Evolutionary conservation across 2,329 filamentous ascomycete genomes (phyloP), one percentile per base, ranked within the genome.

Genomic region (Laburnicola sp.): DNA sequence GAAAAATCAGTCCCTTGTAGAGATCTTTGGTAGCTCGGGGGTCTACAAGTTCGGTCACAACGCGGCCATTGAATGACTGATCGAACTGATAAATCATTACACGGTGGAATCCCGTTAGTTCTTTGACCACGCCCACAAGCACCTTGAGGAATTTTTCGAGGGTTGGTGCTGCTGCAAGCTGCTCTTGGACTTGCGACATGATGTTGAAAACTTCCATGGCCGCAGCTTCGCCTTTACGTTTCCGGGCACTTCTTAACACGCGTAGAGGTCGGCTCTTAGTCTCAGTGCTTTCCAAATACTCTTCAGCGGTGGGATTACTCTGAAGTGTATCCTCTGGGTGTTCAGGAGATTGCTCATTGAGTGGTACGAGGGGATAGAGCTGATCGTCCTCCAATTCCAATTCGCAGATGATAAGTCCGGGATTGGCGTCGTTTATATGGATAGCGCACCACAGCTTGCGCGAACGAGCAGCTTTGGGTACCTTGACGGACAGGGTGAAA

Each of bases 21-120:
- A 96, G 75, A 69, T 96, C 91, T 48, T 87, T 86, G 0, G 90
- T 93, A 28, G 86, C 85, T 16, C 83, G 78, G 1, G 89, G 88
- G 67, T 96, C 89, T 6, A 96, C 88, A 8, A 96, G 76, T 68
- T 96, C 91, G 0, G 91, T 91, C 3, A 96, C 91, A 1, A 96
- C 91, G 49, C 88, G 86, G 16, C 91, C 91, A 62, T 95, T 96
- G 78, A 87, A 94, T 1, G 80, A 73, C 3, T 85, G 78, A 69
- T 96, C 91, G 57, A 96, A 96, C 69, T 96, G 90, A 64, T 96
- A 96, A 2, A 96, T 82, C 89, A 96, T 92, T 41, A 96, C 89
- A 9, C 91, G 87, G 66, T 96, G 91, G 58, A 96, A 96, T 0
- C 91, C 91, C 0, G 91, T 95, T 42, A 96, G 70, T 65, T 96